Evolutionary conservation across 225 moss, liverwort and hornwort genomes (phyloP).

Genomic region (Physcomitrellopsis africana): DNA sequence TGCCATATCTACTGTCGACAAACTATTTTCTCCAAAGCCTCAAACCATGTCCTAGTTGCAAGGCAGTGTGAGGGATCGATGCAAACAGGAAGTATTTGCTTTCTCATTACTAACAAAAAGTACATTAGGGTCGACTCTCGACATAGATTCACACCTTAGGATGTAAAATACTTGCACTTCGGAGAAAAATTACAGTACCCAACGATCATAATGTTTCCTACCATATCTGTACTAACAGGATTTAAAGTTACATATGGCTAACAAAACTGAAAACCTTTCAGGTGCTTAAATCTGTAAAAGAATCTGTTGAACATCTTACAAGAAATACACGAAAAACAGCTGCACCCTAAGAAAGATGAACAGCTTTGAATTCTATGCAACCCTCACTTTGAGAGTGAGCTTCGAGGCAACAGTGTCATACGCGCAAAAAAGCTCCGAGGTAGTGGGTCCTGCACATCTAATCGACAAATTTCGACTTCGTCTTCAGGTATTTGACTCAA

Average conservation of each 20-base stretch:
- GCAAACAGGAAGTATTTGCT: no score
- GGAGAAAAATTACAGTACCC: conserved; percentile 35
- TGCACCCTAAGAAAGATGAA: not conserved
- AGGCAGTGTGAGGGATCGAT: no score
- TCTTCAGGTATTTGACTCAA: conserved; percentile 76
- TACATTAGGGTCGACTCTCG: conserved; percentile 3
- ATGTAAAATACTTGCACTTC: conserved; percentile 3
- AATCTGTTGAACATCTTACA: conserved; percentile 34
- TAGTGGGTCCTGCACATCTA: not conserved
- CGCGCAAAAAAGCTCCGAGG: not conserved
- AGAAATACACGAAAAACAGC: conserved; percentile 32
- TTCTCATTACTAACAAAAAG: no score
- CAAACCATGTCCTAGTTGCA: no score
- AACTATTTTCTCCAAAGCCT: no score
- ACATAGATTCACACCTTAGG: not conserved
- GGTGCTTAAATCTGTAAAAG: conserved; percentile 25
- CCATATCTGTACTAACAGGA: conserved; percentile 29
- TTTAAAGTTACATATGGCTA: conserved; percentile 26
- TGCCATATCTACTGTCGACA: no score
- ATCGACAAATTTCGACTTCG: not conserved
- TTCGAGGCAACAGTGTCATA: not conserved
- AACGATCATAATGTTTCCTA: conserved; percentile 23
- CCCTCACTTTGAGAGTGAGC: not conserved
- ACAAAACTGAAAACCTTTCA: conserved; percentile 1
- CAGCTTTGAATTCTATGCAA: conserved; percentile 22